phyloP scores from a whole-genome alignment of 345 rosid species.

The Gossypium turneri region DNA sequence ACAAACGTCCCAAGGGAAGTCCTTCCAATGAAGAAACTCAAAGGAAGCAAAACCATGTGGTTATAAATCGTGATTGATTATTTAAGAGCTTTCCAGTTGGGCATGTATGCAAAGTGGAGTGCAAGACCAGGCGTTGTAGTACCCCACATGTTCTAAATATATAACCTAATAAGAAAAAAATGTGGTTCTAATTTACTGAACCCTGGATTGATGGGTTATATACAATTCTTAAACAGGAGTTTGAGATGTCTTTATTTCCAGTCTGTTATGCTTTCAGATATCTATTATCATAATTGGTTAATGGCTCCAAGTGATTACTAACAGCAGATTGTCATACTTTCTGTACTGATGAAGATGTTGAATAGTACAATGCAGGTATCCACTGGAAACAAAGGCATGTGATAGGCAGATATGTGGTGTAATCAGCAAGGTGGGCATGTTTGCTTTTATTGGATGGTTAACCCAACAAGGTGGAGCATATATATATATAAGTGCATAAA shows the following conservation, averaged over 20 bases:
- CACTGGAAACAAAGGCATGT: too few relatives aligned
- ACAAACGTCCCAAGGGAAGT: not conserved
- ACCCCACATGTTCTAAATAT: not conserved
- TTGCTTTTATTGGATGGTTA: not conserved
- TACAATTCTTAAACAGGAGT: too few relatives aligned
- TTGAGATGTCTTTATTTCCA: too few relatives aligned
- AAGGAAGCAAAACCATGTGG: conserved; percentile 2
- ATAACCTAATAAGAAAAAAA: not conserved
- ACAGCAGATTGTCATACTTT: not conserved
- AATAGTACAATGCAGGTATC: too few relatives aligned
- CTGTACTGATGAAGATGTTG: not conserved
- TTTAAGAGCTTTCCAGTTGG: too few relatives aligned
- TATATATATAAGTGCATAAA: not conserved
- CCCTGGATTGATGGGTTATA: too few relatives aligned
- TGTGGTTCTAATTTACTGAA: not conserved
- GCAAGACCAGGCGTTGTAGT: too few relatives aligned
- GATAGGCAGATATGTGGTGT: too few relatives aligned
- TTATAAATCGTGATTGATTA: not conserved
- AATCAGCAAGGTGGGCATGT: not conserved
- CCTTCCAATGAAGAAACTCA: not conserved
- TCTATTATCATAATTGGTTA: not conserved
- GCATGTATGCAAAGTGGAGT: too few relatives aligned
- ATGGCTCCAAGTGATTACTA: not conserved
- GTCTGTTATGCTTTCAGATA: too few relatives aligned
- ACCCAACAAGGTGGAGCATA: not conserved